These are phyloP conservation scores for Otatea glauca DNA, from an alignment of 176 grass and related monocot genomes.

Conservation along the genomic window DNA sequence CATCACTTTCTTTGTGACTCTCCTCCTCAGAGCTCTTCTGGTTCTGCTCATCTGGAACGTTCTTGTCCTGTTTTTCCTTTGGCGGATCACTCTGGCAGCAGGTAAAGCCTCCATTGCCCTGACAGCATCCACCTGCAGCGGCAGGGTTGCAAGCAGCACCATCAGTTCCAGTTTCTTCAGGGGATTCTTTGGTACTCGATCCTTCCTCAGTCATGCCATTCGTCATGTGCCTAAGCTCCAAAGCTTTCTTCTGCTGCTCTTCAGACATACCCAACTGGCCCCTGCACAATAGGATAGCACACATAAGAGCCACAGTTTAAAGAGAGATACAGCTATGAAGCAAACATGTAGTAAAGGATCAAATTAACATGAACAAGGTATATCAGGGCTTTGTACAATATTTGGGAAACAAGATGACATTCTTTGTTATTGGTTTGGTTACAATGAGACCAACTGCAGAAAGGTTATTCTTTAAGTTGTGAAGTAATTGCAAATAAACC, in stretches of 20 bases:
- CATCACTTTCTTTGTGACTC: constrained; percentile 35
- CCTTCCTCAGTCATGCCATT: constrained; percentile 47
- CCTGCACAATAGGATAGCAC: constrained; percentile 47
- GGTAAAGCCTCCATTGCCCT: constrained; percentile 55
- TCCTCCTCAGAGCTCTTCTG: constrained; percentile 45
- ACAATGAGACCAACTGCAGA: constrained; percentile 7
- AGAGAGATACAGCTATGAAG: neutral
- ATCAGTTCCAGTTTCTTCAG: constrained; percentile 41
- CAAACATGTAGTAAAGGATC: neutral
- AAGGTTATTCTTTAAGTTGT: constrained; percentile 30
- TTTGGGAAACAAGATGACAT: neutral
- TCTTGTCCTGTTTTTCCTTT: constrained; percentile 56
- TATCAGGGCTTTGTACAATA: constrained; percentile 15
- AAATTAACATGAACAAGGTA: constrained; percentile 25
- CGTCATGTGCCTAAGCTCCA: constrained; percentile 54
- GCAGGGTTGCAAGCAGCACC: constrained; percentile 33
- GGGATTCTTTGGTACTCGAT: constrained; percentile 41
- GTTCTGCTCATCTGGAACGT: constrained; percentile 50
- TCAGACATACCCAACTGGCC: constrained; percentile 88
- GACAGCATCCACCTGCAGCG: constrained; percentile 64
- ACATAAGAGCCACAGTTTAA: constrained; percentile 34
- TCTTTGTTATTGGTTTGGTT: neutral
- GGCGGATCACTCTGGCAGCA: constrained; percentile 71
- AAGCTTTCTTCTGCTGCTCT: constrained; percentile 85
- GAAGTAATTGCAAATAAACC: constrained; percentile 17